Conservation (phyloP, 2,329 filamentous ascomycete species). For the Nectriaceae sp. region DNA sequence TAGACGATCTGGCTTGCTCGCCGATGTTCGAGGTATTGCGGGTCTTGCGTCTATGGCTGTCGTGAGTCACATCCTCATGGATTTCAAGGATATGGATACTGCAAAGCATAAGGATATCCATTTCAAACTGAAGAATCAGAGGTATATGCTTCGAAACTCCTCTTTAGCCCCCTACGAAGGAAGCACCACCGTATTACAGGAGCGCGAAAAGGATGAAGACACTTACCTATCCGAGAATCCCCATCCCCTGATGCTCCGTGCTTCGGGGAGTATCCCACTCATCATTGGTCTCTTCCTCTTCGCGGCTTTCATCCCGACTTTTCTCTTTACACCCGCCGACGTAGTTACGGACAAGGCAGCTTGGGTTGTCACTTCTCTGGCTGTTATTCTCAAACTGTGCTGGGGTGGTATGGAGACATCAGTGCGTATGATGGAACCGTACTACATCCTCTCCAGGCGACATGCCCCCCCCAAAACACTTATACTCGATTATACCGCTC, state of each 20-base stretch:
- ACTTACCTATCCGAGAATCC: conserved; percentile 60
- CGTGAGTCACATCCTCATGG: conserved; percentile 70
- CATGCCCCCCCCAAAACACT: conserved; percentile 67
- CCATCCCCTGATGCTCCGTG: conserved; percentile 68
- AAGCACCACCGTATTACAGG: conserved; percentile 41
- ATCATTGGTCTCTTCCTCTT: conserved; percentile 60
- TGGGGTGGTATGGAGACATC: conserved; percentile 71
- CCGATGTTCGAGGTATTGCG: conserved; percentile 72
- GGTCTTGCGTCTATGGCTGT: conserved; percentile 77
- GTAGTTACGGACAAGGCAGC: conserved; percentile 62
- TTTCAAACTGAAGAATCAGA: conserved; percentile 62
- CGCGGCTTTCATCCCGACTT: conserved; percentile 57
- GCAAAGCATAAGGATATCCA: conserved; percentile 69
- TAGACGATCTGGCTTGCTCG: conserved; percentile 65
- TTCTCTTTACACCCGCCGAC: conserved; percentile 61
- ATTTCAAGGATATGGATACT: conserved; percentile 72
- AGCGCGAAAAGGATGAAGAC: conserved; percentile 50
- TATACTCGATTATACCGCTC: conserved; percentile 72
- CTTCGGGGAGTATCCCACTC: conserved; percentile 61
- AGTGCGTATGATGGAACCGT: conserved; percentile 74
- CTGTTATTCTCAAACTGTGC: conserved; percentile 66
- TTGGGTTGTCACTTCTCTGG: conserved; percentile 65
- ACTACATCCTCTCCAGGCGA: conserved; percentile 67
- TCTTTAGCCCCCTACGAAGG: conserved; percentile 67
- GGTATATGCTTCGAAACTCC: conserved; percentile 71